Percentiles rank a stretch among this genome's conserved stretches.
Evolutionary conservation across 768 basidiomycete species (phyloP).

Genomic region (Lactarius pseudohatsudake): DNA sequence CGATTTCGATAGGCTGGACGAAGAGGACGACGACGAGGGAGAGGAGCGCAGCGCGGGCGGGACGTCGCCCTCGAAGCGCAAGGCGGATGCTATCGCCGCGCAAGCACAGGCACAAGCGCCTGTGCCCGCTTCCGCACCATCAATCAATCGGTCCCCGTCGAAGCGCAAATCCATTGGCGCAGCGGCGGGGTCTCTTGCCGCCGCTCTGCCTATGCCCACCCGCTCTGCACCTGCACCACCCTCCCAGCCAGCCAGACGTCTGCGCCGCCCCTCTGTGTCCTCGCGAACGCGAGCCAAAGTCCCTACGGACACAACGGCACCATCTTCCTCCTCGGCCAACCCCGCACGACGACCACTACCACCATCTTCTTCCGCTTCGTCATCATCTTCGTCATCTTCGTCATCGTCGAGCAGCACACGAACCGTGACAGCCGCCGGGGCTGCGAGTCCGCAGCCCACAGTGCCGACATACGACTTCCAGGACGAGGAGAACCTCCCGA

Average conservation of each 20-base stretch:
- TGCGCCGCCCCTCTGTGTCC: constrained; percentile 33
- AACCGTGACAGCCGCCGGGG: constrained; percentile 1
- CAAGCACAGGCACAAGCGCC: not conserved
- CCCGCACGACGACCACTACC: not conserved
- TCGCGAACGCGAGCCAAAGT: constrained; percentile 18
- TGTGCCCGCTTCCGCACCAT: not conserved
- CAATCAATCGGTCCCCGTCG: constrained; percentile 42
- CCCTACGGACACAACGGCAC: constrained; percentile 2
- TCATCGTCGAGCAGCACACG: constrained; percentile 5
- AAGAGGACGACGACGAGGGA: constrained; percentile 34
- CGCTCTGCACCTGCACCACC: constrained; percentile 23
- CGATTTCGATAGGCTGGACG: constrained; percentile 49
- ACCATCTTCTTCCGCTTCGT: constrained; percentile 22
- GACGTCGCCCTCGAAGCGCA: constrained; percentile 40
- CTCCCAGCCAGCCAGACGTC: constrained; percentile 28
- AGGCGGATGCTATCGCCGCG: not conserved
- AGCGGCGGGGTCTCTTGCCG: constrained; percentile 24
- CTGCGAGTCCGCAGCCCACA: not conserved
- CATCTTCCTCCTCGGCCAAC: constrained; percentile 25
- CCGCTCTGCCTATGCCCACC: constrained; percentile 32
- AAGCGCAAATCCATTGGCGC: constrained; percentile 38
- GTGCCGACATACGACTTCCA: constrained; percentile 53
- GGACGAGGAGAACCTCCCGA: constrained; percentile 84
- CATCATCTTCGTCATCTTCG: not conserved
- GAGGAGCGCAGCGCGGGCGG: constrained; percentile 32